Evolutionary conservation across 495 filamentous ascomycete species (phyloP).

Genomic region (Hypoxylon fragiforme): DNA sequence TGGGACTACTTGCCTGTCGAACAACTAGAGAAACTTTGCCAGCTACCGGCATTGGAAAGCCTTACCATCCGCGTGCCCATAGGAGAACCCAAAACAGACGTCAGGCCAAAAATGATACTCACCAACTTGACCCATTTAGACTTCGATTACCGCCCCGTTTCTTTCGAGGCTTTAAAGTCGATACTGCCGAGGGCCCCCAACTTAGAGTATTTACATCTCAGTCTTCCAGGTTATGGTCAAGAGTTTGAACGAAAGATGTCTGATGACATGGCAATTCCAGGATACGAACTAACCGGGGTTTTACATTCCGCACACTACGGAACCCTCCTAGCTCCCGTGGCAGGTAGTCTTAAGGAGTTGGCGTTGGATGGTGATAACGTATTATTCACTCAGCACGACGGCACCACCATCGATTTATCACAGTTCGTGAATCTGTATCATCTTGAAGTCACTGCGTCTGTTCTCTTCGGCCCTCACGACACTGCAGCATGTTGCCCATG

Average conservation of each 20-base stretch:
- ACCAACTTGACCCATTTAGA: background rate
- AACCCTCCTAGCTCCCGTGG: background rate
- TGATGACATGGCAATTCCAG: background rate
- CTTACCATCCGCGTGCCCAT: background rate
- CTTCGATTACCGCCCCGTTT: background rate
- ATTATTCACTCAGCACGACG: background rate
- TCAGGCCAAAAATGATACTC: background rate
- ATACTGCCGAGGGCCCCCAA: conserved; percentile 6
- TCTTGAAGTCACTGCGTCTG: background rate
- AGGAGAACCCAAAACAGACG: background rate
- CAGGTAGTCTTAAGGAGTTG: background rate
- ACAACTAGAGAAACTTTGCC: conserved; percentile 1
- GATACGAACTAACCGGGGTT: background rate
- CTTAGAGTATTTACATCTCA: background rate
- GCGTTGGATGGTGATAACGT: background rate
- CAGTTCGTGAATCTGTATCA: background rate
- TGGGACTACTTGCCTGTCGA: conserved; percentile 5
- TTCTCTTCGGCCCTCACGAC: conserved; percentile 1
- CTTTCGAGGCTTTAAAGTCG: background rate
- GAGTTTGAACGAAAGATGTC: background rate
- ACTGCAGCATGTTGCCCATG: background rate
- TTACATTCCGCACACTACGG: conserved; percentile 7
- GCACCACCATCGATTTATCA: conserved; percentile 10
- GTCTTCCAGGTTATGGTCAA: background rate
- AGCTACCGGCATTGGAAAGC: conserved; percentile 8